Percentiles rank a stretch among this genome's conserved stretches.
These are phyloP conservation scores for Yamadazyma olivae DNA, from an alignment of 805 yeast genomes.

Conservation along the genomic window DNA sequence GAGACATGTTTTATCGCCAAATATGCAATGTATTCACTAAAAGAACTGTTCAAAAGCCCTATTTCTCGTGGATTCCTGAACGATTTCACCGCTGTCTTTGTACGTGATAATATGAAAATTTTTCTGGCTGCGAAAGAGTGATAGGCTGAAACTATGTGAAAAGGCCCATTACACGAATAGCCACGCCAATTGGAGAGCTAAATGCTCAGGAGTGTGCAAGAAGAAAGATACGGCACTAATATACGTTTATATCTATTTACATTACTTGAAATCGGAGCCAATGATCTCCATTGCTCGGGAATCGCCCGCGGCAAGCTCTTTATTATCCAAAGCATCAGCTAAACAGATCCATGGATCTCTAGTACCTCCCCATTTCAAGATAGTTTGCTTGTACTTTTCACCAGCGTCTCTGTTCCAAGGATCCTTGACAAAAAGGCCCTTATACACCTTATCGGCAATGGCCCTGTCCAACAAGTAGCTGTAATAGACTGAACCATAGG, in stretches of 20 bases:
- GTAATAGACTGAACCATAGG: slow-evolving; percentile 93
- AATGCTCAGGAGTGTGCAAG: too few relatives aligned
- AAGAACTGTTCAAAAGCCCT: too few relatives aligned
- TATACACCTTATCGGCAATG: slow-evolving; percentile 84
- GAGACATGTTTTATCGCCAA: too few relatives aligned
- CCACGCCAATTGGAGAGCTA: too few relatives aligned
- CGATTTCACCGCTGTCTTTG: too few relatives aligned
- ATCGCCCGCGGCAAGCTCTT: slow-evolving; percentile 63
- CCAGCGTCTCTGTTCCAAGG: slow-evolving; percentile 78
- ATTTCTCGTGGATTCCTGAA: too few relatives aligned
- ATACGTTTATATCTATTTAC: not conserved
- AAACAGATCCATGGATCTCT: slow-evolving; percentile 85
- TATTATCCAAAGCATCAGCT: slow-evolving; percentile 71
- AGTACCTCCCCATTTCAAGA: slow-evolving; percentile 92
- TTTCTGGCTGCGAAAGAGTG: too few relatives aligned
- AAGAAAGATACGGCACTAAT: too few relatives aligned
- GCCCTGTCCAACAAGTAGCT: slow-evolving; percentile 90
- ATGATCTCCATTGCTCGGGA: slow-evolving; percentile 60
- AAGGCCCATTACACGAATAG: too few relatives aligned
- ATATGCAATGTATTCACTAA: too few relatives aligned
- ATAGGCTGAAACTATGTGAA: too few relatives aligned
- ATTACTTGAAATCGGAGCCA: slow-evolving; percentile 7
- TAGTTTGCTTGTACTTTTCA: slow-evolving; percentile 61
- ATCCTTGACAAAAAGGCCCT: slow-evolving; percentile 61
- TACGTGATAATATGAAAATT: too few relatives aligned